These are phyloP conservation scores for Penicillium samsonianum DNA, from an alignment of 495 filamentous ascomycete genomes.

Conservation along the genomic window DNA sequence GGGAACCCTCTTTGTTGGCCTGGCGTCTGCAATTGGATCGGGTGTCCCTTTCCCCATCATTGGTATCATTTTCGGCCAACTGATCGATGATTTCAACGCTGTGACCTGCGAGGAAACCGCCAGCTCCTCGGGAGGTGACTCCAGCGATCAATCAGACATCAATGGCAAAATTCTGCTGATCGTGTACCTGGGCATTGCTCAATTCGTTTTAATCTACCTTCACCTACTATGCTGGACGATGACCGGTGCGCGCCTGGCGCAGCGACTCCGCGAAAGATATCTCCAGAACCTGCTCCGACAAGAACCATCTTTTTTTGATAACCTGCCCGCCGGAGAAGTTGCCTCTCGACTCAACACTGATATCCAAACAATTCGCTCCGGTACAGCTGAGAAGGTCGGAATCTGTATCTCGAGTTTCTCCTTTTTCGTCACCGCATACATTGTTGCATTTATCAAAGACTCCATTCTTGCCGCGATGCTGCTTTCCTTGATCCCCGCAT, in stretches of 20 bases:
- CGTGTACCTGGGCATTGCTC: conserved; percentile 63
- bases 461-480: conserved; percentile 41
- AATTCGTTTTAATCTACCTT: conserved; percentile 60
- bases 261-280: conserved; percentile 61
- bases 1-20: conserved; percentile 36
- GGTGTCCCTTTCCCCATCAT: conserved; percentile 70
- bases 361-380: conserved; percentile 60
- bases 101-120: conserved; percentile 49
- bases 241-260: conserved; percentile 60
- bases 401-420: conserved; percentile 57
- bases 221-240: conserved; percentile 59
- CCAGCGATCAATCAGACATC: conserved; percentile 44
- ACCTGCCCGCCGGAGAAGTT: conserved; percentile 58
- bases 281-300: conserved; percentile 58
- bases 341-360: conserved; percentile 61
- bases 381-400: conserved; percentile 69
- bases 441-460: conserved; percentile 64
- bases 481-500: conserved; percentile 63
- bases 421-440: conserved; percentile 64
- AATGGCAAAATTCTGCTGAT: conserved; percentile 61
- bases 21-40: conserved; percentile 57
- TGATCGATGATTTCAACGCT: conserved; percentile 66
- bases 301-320: conserved; percentile 63
- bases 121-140: conserved; percentile 13
- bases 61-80: conserved; percentile 66